Percentiles rank a stretch among this genome's conserved stretches.
Conservation (phyloP, 1,139 yeast genomes). For the Kodamaea anthophila region DNA sequence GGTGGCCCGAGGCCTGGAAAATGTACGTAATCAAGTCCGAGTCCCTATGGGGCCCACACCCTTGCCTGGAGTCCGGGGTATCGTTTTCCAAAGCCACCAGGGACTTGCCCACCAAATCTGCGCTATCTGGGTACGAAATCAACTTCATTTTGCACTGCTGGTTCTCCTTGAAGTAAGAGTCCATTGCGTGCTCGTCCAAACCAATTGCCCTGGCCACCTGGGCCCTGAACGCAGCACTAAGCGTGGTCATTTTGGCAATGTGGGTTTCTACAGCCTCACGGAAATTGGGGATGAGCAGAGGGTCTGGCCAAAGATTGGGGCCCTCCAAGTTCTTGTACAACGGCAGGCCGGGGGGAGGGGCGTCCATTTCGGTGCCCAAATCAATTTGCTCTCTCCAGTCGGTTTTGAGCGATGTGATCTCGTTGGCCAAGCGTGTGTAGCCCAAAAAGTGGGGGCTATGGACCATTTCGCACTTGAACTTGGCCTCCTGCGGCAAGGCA, state of each 20-base stretch:
- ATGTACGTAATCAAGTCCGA: constrained; percentile 60
- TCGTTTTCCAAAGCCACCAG: constrained; percentile 30
- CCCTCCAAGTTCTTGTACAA: constrained; percentile 56
- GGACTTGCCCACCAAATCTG: constrained; percentile 22
- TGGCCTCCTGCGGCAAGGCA: constrained; percentile 46
- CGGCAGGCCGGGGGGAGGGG: constrained; percentile 42
- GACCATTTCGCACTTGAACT: constrained; percentile 51
- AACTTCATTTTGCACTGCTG: constrained; percentile 53
- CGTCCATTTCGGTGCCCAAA: constrained; percentile 54
- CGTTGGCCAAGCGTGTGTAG: constrained; percentile 60
- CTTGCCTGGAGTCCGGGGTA: constrained; percentile 46
- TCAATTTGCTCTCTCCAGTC: constrained; percentile 71
- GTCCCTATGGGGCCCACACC: constrained; percentile 70
- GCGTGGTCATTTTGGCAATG: constrained; percentile 40
- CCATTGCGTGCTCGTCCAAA: constrained; percentile 38
- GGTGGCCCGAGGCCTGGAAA: constrained; percentile 48
- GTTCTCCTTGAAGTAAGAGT: constrained; percentile 42
- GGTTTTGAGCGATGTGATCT: constrained; percentile 51
- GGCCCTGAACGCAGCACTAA: constrained; percentile 37
- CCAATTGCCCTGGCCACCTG: constrained; percentile 54
- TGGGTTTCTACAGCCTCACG: constrained; percentile 39
- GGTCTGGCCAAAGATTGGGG: constrained; percentile 59
- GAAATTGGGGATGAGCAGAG: constrained; percentile 43
- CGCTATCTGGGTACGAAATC: constrained; percentile 44
- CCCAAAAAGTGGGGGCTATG: constrained; percentile 64